Evolutionary conservation across 1,139 yeast species (phyloP).

Genomic region (Candida albicans): DNA sequence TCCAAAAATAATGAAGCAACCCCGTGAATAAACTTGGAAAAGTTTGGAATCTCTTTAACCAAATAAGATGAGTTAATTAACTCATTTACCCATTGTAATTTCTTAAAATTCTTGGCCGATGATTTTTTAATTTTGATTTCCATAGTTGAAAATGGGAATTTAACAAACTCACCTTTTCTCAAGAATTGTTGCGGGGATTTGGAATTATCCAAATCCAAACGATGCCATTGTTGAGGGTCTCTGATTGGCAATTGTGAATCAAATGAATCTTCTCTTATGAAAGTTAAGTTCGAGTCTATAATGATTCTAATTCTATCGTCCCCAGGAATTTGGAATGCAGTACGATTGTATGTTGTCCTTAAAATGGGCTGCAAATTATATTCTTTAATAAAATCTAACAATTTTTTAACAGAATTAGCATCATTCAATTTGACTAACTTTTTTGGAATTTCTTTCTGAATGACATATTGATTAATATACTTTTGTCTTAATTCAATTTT

Average conservation of each 20-base stretch:
- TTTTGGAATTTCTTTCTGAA: slow-evolving; percentile 36
- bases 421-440: slow-evolving; percentile 28
- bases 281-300: slow-evolving; percentile 83
- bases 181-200: slow-evolving; percentile 69
- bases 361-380: slow-evolving; percentile 78
- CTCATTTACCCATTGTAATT: slow-evolving; percentile 82
- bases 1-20: slow-evolving; percentile 84
- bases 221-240: slow-evolving; percentile 88
- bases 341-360: slow-evolving; percentile 84
- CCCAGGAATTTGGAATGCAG: slow-evolving; percentile 98
- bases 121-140: slow-evolving; percentile 75
- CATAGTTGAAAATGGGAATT: slow-evolving; percentile 90
- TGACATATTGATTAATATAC: slow-evolving; percentile 26
- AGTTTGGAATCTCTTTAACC: slow-evolving; percentile 88
- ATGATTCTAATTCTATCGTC: slow-evolving; percentile 88
- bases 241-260: slow-evolving; percentile 85
- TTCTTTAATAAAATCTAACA: slow-evolving; percentile 61
- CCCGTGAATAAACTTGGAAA: slow-evolving; percentile 89
- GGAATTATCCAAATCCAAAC: slow-evolving; percentile 81
- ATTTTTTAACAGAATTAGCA: slow-evolving; percentile 38
- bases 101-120: slow-evolving; percentile 38
- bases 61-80: slow-evolving; percentile 71
- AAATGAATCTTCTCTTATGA: slow-evolving; percentile 87
- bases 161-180: slow-evolving; percentile 81
- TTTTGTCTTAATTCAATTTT: slow-evolving; percentile 76